Conservation (phyloP, 2,329 filamentous ascomycete species). For the Harringtonia lauricola region DNA sequence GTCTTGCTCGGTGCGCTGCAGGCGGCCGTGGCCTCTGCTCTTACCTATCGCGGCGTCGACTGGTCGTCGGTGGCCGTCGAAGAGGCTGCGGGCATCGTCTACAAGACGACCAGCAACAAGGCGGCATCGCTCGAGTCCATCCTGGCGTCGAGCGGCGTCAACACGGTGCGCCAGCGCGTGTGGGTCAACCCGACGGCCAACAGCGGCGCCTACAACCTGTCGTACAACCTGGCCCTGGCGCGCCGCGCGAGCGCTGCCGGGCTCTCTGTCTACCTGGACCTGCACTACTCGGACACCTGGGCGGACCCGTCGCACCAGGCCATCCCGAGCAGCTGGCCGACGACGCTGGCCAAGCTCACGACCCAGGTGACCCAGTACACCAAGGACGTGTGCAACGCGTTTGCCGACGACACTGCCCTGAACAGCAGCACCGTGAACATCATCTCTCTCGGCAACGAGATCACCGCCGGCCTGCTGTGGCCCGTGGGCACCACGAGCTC, state of each 20-base stretch:
- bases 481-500: constrained; percentile 47
- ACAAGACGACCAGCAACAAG: constrained; percentile 44
- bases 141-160: constrained; percentile 49
- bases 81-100: constrained; percentile 48
- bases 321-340: constrained; percentile 52
- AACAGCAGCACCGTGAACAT: constrained; percentile 38
- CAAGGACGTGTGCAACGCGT: constrained; percentile 46
- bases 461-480: constrained; percentile 55
- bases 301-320: constrained; percentile 55
- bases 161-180: constrained; percentile 58
- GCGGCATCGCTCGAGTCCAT: constrained; percentile 49
- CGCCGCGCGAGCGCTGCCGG: constrained; percentile 52
- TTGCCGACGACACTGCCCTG: constrained; percentile 29
- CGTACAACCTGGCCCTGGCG: constrained; percentile 60
- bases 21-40: constrained; percentile 16
- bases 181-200: constrained; percentile 52
- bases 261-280: constrained; percentile 47
- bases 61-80: constrained; percentile 58
- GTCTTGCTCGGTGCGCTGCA: constrained; percentile 5
- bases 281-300: constrained; percentile 62
- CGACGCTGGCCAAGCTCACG: constrained; percentile 42
- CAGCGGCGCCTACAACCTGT: constrained; percentile 45
- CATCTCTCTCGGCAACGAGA: constrained; percentile 65
- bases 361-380: constrained; percentile 62
- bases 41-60: constrained; percentile 57